Conservation (phyloP, 2,329 filamentous ascomycete species). For the Ceratocystis albifundus region DNA sequence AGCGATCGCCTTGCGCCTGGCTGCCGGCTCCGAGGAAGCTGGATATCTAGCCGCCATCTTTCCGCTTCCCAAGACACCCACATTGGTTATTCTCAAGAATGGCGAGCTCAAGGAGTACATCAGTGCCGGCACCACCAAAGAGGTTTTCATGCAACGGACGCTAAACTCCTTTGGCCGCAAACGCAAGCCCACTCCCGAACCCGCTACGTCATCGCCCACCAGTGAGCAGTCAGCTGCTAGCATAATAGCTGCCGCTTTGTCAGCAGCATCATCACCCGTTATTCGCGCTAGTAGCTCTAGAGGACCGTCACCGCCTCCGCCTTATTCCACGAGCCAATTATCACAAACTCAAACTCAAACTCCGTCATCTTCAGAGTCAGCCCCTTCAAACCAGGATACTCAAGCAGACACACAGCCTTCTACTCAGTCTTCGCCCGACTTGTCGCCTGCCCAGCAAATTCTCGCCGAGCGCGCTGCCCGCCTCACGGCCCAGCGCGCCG, state of each 20-base stretch:
- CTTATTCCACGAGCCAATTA: slow-evolving; percentile 18
- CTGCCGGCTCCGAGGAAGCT: slow-evolving; percentile 66
- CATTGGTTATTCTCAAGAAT: slow-evolving; percentile 67
- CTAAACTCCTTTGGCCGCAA: slow-evolving; percentile 29
- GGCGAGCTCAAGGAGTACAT: slow-evolving; percentile 70
- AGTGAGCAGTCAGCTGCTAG: slow-evolving; percentile 21
- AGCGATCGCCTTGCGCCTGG: slow-evolving; percentile 58
- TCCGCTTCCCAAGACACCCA: slow-evolving; percentile 65
- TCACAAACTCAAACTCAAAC: slow-evolving; percentile 23
- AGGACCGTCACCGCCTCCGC: slow-evolving; percentile 23
- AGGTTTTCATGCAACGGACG: slow-evolving; percentile 49
- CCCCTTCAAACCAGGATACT: slow-evolving; percentile 18
- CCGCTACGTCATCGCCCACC: slow-evolving; percentile 14
- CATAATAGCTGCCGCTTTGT: slow-evolving; percentile 22
- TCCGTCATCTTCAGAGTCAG: slow-evolving; percentile 20
- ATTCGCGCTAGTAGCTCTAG: slow-evolving; percentile 21
- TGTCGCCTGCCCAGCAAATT: slow-evolving; percentile 29
- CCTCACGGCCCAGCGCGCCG: slow-evolving; percentile 33
- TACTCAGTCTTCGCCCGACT: background rate
- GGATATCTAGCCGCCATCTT: slow-evolving; percentile 73
- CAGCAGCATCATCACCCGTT: slow-evolving; percentile 24
- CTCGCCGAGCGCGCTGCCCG: slow-evolving; percentile 42
- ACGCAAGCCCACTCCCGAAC: slow-evolving; percentile 22
- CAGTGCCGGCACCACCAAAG: slow-evolving; percentile 48
- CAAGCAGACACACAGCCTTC: background rate